Percentiles rank a stretch among this genome's conserved stretches.
Evolutionary conservation across 257 asterid genomes (phyloP).

Genomic region (Primulina tabacum): DNA sequence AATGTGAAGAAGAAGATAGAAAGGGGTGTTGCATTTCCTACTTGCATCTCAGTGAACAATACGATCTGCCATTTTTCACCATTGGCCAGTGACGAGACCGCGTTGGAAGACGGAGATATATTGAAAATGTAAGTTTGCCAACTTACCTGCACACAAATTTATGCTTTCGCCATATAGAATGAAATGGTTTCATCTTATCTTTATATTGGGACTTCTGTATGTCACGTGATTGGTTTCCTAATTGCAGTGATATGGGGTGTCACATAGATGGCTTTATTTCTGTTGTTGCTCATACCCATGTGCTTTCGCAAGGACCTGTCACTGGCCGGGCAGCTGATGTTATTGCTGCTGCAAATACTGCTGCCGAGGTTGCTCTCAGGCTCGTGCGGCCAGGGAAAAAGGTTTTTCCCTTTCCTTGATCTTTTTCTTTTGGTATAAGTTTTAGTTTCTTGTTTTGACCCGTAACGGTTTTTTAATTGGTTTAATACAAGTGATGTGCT

Average conservation of each 20-base stretch:
- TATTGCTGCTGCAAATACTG: slow-evolving; percentile 90
- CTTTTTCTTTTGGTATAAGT: background rate
- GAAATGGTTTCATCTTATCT: background rate
- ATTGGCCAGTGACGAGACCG: slow-evolving; percentile 64
- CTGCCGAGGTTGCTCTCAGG: slow-evolving; percentile 93
- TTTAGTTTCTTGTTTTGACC: background rate
- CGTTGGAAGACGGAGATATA: slow-evolving; percentile 69
- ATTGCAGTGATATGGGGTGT: slow-evolving; percentile 92
- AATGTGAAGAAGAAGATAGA: slow-evolving; percentile 92
- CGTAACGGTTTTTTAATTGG: background rate
- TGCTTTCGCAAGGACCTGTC: slow-evolving; percentile 75
- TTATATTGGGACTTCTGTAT: slow-evolving; percentile 17
- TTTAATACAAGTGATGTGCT: background rate
- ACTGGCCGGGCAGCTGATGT: slow-evolving; percentile 95
- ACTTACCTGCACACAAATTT: background rate
- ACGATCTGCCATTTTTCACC: slow-evolving; percentile 91
- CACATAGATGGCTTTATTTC: slow-evolving; percentile 97
- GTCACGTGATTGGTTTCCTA: slow-evolving; percentile 10
- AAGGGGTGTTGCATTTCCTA: slow-evolving; percentile 91
- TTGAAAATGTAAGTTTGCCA: slow-evolving; percentile 61
- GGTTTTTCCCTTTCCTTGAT: slow-evolving; percentile 34
- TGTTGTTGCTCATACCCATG: slow-evolving; percentile 87
- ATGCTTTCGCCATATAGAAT: background rate
- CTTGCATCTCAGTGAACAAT: slow-evolving; percentile 81
- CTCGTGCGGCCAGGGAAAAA: slow-evolving; percentile 91